Base-by-base conservation (phyloP, 2,329 filamentous ascomycete species). In the Grosmannia huntii region DNA sequence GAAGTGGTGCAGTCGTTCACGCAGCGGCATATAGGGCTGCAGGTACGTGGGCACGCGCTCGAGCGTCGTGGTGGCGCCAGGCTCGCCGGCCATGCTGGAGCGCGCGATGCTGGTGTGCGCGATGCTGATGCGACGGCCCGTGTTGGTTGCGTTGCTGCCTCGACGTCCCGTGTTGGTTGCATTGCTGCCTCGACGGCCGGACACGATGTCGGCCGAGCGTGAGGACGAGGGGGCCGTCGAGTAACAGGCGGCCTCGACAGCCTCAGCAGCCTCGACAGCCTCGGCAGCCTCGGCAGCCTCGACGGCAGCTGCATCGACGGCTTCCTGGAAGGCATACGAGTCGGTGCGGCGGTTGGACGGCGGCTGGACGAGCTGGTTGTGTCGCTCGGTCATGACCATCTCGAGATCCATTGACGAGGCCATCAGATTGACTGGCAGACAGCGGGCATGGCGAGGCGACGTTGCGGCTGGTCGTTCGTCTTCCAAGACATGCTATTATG, bases 1-100 rank as follows among this genome's bases (percentile, higher is more conserved):
- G 53, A 70, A 69, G 57, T 70, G 68, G 27, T 64, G 60, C 23
- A 69, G 57, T 10, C 68, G 63, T 41, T 67, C 61, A 41, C 65
- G 64, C 53, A 68, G 59, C 9, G 67, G 64, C 23, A 69, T 61
- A 41, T 61, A 55, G 5, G 68, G 68, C 57, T 68, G 67, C 12
- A 68, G 62, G 48, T 65, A 66, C 4, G 67, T 69, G 11, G 67
- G 67, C 5, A 68, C 59, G 36, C 66, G 62, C 56, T 55, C 52
- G 31, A 55, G 57, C 23, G 21, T 10, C 21, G 36, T n/a, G 21
- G 53, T 21, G 23, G 23, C 21, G 25, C 12, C 36, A 1, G 12
- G 12, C 5, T 50, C 48, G 48, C 48, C 28, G 14, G 25, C 48
- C 10, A 16, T 27, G 10, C 7, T 46, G n/a, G 21, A 10, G 44